Evolutionary conservation across 2,329 filamentous ascomycete species (phyloP), one percentile per base, ranked within the genome.

Genomic region (Arthrobotrys entomopaga): DNA sequence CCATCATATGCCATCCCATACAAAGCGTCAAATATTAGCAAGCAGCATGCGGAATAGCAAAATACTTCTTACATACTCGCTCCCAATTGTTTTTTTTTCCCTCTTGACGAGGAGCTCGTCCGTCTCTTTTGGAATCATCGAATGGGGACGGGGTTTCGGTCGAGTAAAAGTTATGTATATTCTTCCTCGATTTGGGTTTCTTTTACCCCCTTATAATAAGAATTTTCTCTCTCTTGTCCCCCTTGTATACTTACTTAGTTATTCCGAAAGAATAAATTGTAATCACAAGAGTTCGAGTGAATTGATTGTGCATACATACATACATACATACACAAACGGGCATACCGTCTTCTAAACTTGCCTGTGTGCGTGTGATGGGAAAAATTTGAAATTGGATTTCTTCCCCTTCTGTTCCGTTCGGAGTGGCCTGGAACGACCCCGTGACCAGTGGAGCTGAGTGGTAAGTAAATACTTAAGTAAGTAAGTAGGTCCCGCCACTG

Each of bases 81-180:
- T n/a, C n/a, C n/a, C n/a, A n/a, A n/a, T 52, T 43, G 13, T 5
- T 1, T 46, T 15, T 46, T 5, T 46, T 46, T 46, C 42, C 8
- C n/a, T 46, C 26, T 15, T 29, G 52, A 57, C 13, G 19, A 22
- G 10, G 64, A 67, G 64, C 64, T 67, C 64, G 64, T 59, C 64
- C 46, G 29, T 20, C 20, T 19, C 8, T 24, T 26, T 42, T 8
- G n/a, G n/a, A n/a, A n/a, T n/a, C n/a, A n/a, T 34, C 29, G 29
- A 34, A 7, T 7, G 7, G 5, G 29, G 29, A 8, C 10, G 7
- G 29, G 22, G 26, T 40, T 56, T 56, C n/a, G 26, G 26, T 58
- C 54, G 54, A 58, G 54, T 58, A 58, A 58, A 29, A 46, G 43
- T 40, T 56, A 34, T 40, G 26, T 58, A 8, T 43, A 40, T 43